Evolutionary conservation across 2,329 filamentous ascomycete species (phyloP).

Genomic region (Beauveria brongniartii): DNA sequence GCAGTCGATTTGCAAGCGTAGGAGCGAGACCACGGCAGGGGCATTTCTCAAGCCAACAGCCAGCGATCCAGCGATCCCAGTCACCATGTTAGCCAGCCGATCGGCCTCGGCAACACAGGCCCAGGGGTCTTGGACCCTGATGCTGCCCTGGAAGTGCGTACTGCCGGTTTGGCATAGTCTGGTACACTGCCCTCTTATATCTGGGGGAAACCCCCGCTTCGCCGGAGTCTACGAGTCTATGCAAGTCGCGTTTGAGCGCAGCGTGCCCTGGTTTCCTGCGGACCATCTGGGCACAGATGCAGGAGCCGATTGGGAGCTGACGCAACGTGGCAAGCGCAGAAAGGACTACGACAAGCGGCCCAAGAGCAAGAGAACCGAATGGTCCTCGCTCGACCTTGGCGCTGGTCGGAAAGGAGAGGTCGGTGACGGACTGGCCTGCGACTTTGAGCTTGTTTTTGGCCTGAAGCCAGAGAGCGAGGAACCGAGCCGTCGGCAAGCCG

Average conservation of each 20-base stretch:
- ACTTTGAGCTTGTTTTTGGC: constrained; percentile 65
- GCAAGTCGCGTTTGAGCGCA: constrained; percentile 75
- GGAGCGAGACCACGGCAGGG: constrained; percentile 55
- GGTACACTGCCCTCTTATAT: constrained; percentile 72
- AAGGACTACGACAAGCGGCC: constrained; percentile 28
- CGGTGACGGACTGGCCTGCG: constrained; percentile 73
- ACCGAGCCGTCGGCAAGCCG: not conserved
- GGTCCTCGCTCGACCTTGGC: constrained; percentile 66
- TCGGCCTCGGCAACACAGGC: constrained; percentile 36
- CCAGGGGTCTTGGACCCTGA: constrained; percentile 70
- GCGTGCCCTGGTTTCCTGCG: constrained; percentile 73
- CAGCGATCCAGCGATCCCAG: constrained; percentile 68
- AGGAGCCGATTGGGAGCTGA: constrained; percentile 69
- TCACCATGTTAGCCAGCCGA: constrained; percentile 59
- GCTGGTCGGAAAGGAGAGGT: constrained; percentile 70
- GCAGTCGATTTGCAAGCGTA: constrained; percentile 72
- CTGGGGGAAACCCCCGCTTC: constrained; percentile 72
- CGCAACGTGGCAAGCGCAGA: constrained; percentile 47
- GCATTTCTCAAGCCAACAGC: constrained; percentile 46
- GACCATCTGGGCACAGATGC: constrained; percentile 75
- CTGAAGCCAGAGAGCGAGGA: constrained; percentile 11
- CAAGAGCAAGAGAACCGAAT: constrained; percentile 72
- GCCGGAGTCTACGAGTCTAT: constrained; percentile 72
- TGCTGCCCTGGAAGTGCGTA: constrained; percentile 88
- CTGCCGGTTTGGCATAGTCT: constrained; percentile 77